A percentile compares a stretch with the other conserved stretches of the same genome.
Conservation (phyloP, 1,284 basidiomycete genomes). For the Cryptococcus jaspeensis region DNA sequence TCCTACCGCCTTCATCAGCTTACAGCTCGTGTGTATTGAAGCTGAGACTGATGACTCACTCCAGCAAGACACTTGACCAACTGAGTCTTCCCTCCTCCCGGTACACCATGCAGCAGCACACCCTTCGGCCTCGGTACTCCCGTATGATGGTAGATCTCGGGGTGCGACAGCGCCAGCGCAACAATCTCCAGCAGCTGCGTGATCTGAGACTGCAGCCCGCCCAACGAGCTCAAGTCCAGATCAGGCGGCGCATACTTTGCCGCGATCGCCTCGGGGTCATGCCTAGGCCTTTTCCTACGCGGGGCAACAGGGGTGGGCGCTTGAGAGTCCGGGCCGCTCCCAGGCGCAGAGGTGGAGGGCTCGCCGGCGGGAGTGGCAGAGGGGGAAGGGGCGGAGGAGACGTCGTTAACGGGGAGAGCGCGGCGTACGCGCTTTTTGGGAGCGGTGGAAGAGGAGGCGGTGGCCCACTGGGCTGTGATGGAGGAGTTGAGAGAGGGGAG, state of each 20-base stretch:
- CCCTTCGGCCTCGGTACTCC: constrained; percentile 90
- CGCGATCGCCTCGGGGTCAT: constrained; percentile 19
- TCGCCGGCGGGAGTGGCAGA: constrained; percentile 1
- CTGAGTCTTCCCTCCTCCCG: constrained; percentile 94
- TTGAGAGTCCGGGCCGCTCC: constrained; percentile 4
- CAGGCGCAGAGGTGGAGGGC: constrained; percentile 1
- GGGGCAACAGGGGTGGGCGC: constrained; percentile 4
- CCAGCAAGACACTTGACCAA: constrained; percentile 91
- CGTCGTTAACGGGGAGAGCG: constrained; percentile 15
- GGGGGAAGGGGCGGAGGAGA: not conserved
- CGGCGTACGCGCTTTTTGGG: constrained; percentile 23
- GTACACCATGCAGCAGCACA: constrained; percentile 92
- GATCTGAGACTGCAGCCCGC: constrained; percentile 79
- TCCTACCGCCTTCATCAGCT: constrained; percentile 58
- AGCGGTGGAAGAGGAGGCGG: constrained; percentile 7
- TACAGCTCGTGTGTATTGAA: not conserved
- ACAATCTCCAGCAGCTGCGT: constrained; percentile 95
- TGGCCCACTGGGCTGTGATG: constrained; percentile 45
- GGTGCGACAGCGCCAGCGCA: constrained; percentile 90
- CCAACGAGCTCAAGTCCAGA: constrained; percentile 71
- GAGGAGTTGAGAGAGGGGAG: constrained; percentile 38
- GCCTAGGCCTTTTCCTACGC: constrained; percentile 24
- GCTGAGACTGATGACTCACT: constrained; percentile 56
- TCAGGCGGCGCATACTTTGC: constrained; percentile 49
- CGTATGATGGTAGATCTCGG: constrained; percentile 90